Evolutionary conservation across 306 rosid genomes (phyloP), one percentile per base, ranked within the genome.

Genomic region (Prinsepia uniflora): DNA sequence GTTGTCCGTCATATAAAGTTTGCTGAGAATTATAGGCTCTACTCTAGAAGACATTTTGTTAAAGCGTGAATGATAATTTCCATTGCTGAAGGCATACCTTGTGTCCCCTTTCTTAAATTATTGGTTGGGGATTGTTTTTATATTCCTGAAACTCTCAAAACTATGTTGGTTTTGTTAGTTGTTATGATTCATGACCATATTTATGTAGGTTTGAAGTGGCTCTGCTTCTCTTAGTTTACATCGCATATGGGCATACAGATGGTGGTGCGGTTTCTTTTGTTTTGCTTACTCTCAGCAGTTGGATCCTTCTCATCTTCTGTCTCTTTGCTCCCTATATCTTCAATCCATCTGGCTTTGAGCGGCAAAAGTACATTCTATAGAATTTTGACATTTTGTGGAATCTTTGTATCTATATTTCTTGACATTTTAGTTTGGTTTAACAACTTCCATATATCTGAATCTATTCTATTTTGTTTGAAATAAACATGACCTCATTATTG

Each of bases 231-330:
- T 87, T 82, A 73, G 86, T 89, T 71, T 94, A 84, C 89, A 86
- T 94, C 13, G 87, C 91, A 65, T 91, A 94, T 65, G 99, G 91
- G 74, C 84, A 84, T 67, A 80, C 87, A 7, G 75, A 77, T 72
- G 96, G 96, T 72, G 99, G 99, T 68, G 88, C 97, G 74, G 88
- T 82, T 72, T 81, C 99, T 17, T 94, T 79, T 79, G 56, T 89
- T 81, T 79, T 94, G 84, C 73, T 91, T 54, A 94, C 99, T 70
- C 45, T 94, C 7, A 94, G 99, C 84, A 94, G 99, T 84, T 94
- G 99, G 99, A 91, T 94, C 91, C 89, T 94, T 60, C 97, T 91
- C 80, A 79, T 94, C 81, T 94, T 97, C 57, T 94, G 98, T 97
- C 94, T 94, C 75, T 94, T 90, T 43, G 98, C 97, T 50, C 98